Evolutionary conservation across 768 basidiomycete species (phyloP).

Genomic region (Collybiopsis luxurians): DNA sequence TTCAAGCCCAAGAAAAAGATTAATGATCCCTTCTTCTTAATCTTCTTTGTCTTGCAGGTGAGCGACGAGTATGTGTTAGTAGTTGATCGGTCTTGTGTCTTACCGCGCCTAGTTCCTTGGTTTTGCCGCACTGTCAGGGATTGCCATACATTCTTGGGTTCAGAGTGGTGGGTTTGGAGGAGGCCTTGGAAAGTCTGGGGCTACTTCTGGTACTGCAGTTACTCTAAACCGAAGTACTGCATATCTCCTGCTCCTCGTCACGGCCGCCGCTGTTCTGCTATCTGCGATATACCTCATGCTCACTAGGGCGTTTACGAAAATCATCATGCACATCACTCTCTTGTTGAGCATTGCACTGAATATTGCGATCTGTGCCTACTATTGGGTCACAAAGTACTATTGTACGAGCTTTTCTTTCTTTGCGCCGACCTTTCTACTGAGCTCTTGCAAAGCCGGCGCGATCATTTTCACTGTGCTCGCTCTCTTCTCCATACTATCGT

Average conservation of each 20-base stretch:
- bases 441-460: slow-evolving; percentile 61
- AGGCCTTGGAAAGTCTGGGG: slow-evolving; percentile 52
- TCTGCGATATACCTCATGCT: slow-evolving; percentile 68
- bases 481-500: slow-evolving; percentile 68
- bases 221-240: slow-evolving; percentile 71
- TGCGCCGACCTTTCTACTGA: background rate
- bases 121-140: slow-evolving; percentile 64
- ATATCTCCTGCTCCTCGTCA: slow-evolving; percentile 73
- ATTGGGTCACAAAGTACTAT: slow-evolving; percentile 69
- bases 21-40: slow-evolving; percentile 70
- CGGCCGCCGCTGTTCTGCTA: slow-evolving; percentile 63
- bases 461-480: slow-evolving; percentile 85
- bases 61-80: background rate
- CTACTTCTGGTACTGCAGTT: slow-evolving; percentile 48
- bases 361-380: slow-evolving; percentile 72
- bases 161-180: slow-evolving; percentile 67
- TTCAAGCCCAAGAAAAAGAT: slow-evolving; percentile 67
- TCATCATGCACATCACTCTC: slow-evolving; percentile 77
- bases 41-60: slow-evolving; percentile 73
- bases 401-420: slow-evolving; percentile 39
- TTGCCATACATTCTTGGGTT: slow-evolving; percentile 62
- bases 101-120: slow-evolving; percentile 50
- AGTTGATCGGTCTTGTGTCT: background rate
- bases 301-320: slow-evolving; percentile 66
- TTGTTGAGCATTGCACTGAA: slow-evolving; percentile 60